Percentiles rank a stretch among this genome's conserved stretches.
Evolutionary conservation across 2,329 filamentous ascomycete species (phyloP).

Genomic region (Xylaria sp.): DNA sequence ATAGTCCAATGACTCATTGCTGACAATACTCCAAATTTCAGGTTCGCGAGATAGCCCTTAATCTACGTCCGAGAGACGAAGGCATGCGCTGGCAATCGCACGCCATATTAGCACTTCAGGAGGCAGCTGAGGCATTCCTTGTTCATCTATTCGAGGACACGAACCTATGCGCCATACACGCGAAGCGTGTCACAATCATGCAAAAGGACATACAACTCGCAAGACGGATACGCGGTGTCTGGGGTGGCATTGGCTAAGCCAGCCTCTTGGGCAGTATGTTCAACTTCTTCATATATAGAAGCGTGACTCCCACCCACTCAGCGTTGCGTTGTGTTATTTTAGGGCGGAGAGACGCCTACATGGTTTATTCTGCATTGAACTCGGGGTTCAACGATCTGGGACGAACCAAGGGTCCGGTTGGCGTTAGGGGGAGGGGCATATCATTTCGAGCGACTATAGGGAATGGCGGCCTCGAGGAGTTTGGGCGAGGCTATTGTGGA

Average conservation of each 20-base stretch:
- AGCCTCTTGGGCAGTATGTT: neutral
- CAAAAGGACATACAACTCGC: conserved; percentile 98
- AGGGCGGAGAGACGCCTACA: neutral
- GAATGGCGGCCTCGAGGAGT: conserved; percentile 5
- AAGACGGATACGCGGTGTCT: conserved; percentile 78
- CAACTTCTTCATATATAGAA: conserved; percentile 2
- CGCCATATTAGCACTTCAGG: conserved; percentile 91
- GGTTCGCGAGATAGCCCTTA: conserved; percentile 78
- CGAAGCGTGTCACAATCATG: conserved; percentile 96
- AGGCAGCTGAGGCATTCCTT: conserved; percentile 95
- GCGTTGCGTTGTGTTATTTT: neutral
- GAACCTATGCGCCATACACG: conserved; percentile 96
- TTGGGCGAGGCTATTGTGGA: conserved; percentile 7
- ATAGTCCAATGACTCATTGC: conserved; percentile 9
- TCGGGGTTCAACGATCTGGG: conserved; percentile 1
- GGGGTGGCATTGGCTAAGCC: conserved; percentile 70
- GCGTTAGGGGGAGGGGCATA: conserved; percentile 25
- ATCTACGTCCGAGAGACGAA: conserved; percentile 68
- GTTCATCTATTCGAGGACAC: conserved; percentile 97
- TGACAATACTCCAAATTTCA: conserved; percentile 42
- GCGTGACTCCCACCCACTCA: neutral
- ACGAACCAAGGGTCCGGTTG: conserved; percentile 4
- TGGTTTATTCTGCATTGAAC: conserved; percentile 17
- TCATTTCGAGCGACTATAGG: conserved; percentile 9
- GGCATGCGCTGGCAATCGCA: conserved; percentile 96